A percentile compares a stretch with the other conserved stretches of the same genome.
Conservation (phyloP, 2,329 filamentous ascomycete species). For the Hymenoscyphus linearis region DNA sequence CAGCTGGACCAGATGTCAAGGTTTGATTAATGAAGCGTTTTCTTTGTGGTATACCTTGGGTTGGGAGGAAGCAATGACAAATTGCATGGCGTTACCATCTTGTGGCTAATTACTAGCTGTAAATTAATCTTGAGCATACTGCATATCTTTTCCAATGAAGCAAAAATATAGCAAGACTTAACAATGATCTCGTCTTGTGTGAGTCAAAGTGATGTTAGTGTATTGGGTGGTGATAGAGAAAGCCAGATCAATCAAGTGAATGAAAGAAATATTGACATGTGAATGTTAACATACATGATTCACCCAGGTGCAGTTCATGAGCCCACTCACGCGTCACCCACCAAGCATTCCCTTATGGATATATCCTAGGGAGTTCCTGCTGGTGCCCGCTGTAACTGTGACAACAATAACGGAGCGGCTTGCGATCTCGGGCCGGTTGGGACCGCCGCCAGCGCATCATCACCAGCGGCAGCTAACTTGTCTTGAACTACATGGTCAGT, state of each 20-base stretch:
- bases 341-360: neutral
- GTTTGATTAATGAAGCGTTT: neutral
- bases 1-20: conserved; percentile 47
- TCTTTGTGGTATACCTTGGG: conserved; percentile 3
- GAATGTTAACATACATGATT: neutral
- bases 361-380: neutral
- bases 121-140: conserved; percentile 11
- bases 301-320: neutral
- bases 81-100: conserved; percentile 24
- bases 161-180: conserved; percentile 1
- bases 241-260: neutral
- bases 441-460: neutral
- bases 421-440: no score
- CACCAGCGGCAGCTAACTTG: neutral
- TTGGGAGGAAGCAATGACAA: conserved; percentile 12
- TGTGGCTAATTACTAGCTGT: conserved; percentile 8
- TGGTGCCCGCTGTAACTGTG: no score
- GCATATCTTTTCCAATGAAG: conserved; percentile 1
- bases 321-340: neutral
- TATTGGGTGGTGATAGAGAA: neutral
- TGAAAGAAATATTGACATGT: neutral
- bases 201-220: neutral
- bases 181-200: neutral
- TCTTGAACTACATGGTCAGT: neutral
- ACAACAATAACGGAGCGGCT: no score